phyloP scores from a whole-genome alignment of 345 rosid genomes.

The Euphorbia tirucalli region DNA sequence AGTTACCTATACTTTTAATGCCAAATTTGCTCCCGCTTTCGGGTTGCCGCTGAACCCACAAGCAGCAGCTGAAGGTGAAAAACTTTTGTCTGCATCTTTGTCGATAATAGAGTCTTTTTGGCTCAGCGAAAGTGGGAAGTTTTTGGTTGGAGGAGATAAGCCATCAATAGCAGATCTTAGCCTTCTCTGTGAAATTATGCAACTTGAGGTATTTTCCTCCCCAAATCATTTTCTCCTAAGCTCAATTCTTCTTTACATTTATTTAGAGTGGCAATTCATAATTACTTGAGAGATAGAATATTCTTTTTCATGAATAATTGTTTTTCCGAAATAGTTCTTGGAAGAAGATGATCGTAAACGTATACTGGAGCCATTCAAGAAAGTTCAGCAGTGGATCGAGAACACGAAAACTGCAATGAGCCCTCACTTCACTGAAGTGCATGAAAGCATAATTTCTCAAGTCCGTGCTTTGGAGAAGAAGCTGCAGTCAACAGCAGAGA shows the following conservation, averaged over 20 bases:
- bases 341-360: constrained; percentile 55
- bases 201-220: constrained; percentile 48
- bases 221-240: background rate
- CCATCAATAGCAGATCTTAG: constrained; percentile 86
- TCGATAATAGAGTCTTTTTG: constrained; percentile 60
- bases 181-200: constrained; percentile 80
- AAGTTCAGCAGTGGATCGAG: constrained; percentile 74
- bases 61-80: constrained; percentile 69
- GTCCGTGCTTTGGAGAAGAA: constrained; percentile 34
- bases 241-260: no score
- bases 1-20: constrained; percentile 49
- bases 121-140: constrained; percentile 68
- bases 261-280: background rate
- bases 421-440: constrained; percentile 77
- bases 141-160: constrained; percentile 65
- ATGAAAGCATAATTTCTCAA: constrained; percentile 46
- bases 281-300: background rate
- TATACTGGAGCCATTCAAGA: constrained; percentile 56
- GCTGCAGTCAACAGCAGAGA: constrained; percentile 19
- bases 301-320: background rate
- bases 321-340: constrained; percentile 40
- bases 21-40: constrained; percentile 46
- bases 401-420: constrained; percentile 52
- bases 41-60: constrained; percentile 51
- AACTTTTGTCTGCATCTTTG: constrained; percentile 48